Percentiles rank a stretch among this genome's conserved stretches.
Conservation (phyloP, 345 rosid species). For the Noccaea caerulescens region DNA sequence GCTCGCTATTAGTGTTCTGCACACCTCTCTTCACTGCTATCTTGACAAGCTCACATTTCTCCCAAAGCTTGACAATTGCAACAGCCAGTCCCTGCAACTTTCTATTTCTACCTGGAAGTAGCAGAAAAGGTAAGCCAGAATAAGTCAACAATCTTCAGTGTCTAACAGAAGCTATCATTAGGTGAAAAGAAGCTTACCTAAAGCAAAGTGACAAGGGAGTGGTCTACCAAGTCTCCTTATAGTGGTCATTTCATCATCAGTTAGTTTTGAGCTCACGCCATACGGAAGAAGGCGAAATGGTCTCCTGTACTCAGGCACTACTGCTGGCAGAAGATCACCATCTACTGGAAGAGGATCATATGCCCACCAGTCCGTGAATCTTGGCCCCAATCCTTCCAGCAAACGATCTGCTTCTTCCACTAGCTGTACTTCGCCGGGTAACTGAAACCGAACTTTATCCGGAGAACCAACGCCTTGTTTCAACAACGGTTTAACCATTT, state of each 20-base stretch:
- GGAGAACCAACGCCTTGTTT: slow-evolving; percentile 77
- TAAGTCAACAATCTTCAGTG: slow-evolving; percentile 19
- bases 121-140: slow-evolving; percentile 29
- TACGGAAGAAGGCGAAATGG: slow-evolving; percentile 96
- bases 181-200: slow-evolving; percentile 54
- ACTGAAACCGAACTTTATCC: slow-evolving; percentile 72
- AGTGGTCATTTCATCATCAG: slow-evolving; percentile 93
- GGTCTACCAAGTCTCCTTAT: slow-evolving; percentile 88
- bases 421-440: slow-evolving; percentile 78
- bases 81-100: slow-evolving; percentile 89
- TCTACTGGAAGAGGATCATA: slow-evolving; percentile 91
- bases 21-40: slow-evolving; percentile 92
- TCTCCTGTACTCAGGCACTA: slow-evolving; percentile 73
- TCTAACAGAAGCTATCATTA: slow-evolving; percentile 16
- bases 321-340: slow-evolving; percentile 88
- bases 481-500: slow-evolving; percentile 45
- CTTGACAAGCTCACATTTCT: slow-evolving; percentile 93
- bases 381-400: slow-evolving; percentile 89
- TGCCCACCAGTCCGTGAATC: slow-evolving; percentile 95
- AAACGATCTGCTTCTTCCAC: slow-evolving; percentile 76
- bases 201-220: slow-evolving; percentile 86
- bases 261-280: slow-evolving; percentile 74
- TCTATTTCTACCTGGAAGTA: slow-evolving; percentile 76
- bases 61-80: slow-evolving; percentile 89
- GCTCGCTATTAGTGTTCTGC: slow-evolving; percentile 72